phyloP scores from a whole-genome alignment of 495 filamentous ascomycete species.

The Aspergillus sparsus region DNA sequence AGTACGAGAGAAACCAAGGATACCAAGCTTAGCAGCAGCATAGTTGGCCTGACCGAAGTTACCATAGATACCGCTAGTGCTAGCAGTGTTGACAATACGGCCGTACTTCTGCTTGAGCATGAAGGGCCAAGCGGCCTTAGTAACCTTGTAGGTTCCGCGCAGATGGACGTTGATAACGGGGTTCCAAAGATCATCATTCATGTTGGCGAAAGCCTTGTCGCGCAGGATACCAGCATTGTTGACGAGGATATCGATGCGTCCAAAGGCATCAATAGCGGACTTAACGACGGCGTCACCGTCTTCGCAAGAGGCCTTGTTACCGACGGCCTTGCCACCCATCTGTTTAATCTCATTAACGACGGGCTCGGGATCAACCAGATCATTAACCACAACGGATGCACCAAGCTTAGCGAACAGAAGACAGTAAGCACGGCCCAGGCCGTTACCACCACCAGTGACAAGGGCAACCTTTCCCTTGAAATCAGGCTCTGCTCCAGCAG shows the following conservation, averaged over 20 bases:
- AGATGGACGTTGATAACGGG: slow-evolving; percentile 90
- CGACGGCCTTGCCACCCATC: slow-evolving; percentile 85
- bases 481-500: slow-evolving; percentile 73
- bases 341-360: slow-evolving; percentile 92
- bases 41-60: slow-evolving; percentile 99
- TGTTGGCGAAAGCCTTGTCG: slow-evolving; percentile 97
- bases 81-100: slow-evolving; percentile 93
- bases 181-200: slow-evolving; percentile 94
- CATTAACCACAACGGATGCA: slow-evolving; percentile 91
- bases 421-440: slow-evolving; percentile 90
- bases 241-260: slow-evolving; percentile 89
- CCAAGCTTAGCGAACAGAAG: slow-evolving; percentile 88
- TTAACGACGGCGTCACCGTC: slow-evolving; percentile 93
- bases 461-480: slow-evolving; percentile 91
- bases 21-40: slow-evolving; percentile 90
- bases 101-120: slow-evolving; percentile 99
- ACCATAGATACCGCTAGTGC: slow-evolving; percentile 95
- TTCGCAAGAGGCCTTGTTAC: slow-evolving; percentile 91
- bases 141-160: slow-evolving; percentile 93
- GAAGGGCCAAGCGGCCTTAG: slow-evolving; percentile 97
- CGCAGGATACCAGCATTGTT: slow-evolving; percentile 98
- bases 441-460: slow-evolving; percentile 89
- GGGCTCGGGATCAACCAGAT: slow-evolving; percentile 87
- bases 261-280: slow-evolving; percentile 88
- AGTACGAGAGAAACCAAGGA: slow-evolving; percentile 91